These are phyloP conservation scores for Trametes cubensis DNA, from an alignment of 768 basidiomycete genomes.

Conservation along the genomic window DNA sequence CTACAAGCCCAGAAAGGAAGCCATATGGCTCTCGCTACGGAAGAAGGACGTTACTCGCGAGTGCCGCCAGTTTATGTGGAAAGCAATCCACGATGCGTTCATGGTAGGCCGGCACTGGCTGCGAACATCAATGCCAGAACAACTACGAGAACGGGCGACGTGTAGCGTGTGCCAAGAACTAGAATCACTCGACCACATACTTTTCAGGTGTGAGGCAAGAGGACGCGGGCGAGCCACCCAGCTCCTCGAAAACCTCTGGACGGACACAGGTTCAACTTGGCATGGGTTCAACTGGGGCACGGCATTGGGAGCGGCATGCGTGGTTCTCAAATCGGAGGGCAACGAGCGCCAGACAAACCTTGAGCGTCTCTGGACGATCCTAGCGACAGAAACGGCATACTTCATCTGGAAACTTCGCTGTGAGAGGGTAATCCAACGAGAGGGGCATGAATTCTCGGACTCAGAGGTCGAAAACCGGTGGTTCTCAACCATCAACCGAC, in stretches of 20 bases:
- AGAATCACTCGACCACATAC: constrained; percentile 11
- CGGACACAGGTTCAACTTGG: background rate
- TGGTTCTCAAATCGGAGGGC: background rate
- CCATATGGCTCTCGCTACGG: background rate
- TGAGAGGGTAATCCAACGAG: constrained; percentile 4
- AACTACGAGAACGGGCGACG: background rate
- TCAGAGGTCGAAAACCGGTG: background rate
- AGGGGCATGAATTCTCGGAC: background rate
- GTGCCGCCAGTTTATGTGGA: constrained; percentile 1
- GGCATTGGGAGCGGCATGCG: background rate
- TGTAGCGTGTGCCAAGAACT: background rate
- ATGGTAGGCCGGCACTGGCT: constrained; percentile 11
- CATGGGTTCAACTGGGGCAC: background rate
- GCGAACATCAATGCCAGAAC: background rate
- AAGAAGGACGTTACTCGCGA: background rate
- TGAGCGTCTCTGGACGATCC: background rate
- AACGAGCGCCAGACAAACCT: background rate
- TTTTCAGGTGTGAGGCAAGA: background rate
- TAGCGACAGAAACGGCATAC: background rate
- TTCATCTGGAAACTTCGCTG: constrained; percentile 16
- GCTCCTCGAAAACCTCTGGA: background rate
- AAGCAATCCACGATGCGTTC: constrained; percentile 3
- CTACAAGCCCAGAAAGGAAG: background rate
- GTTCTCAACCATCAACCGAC: background rate
- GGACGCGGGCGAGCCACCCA: background rate